phyloP scores from a whole-genome alignment of 768 basidiomycete genomes.

The Russula emetica region DNA sequence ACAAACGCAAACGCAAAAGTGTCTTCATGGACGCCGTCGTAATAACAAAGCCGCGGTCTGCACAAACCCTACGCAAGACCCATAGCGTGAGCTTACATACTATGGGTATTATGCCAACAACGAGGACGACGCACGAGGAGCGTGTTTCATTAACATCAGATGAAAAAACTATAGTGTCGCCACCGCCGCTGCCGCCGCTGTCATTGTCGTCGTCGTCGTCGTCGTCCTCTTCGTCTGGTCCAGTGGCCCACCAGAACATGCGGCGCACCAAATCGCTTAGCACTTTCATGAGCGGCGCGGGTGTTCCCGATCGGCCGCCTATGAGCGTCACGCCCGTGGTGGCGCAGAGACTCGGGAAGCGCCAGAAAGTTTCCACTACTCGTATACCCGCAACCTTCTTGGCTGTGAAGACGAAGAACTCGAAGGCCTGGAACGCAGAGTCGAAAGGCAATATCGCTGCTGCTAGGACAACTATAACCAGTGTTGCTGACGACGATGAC shows the following conservation, averaged over 20 bases:
- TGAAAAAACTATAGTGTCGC: neutral
- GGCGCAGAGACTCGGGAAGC: conserved; percentile 6
- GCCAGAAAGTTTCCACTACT: neutral
- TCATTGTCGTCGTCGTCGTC: neutral
- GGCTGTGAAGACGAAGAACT: neutral
- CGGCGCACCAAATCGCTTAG: conserved; percentile 21
- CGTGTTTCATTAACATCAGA: neutral
- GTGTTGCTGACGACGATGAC: neutral
- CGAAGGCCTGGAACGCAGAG: neutral
- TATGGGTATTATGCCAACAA: neutral
- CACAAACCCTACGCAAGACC: conserved; percentile 31
- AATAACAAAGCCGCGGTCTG: conserved; percentile 39
- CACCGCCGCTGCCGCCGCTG: neutral
- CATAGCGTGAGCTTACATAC: conserved; percentile 20
- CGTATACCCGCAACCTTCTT: too few relatives aligned
- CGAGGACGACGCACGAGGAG: neutral
- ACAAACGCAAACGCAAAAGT: conserved; percentile 45
- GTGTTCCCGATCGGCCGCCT: neutral
- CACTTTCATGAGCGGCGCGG: neutral
- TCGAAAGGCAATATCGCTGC: neutral
- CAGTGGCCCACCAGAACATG: conserved; percentile 20
- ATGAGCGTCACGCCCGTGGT: neutral
- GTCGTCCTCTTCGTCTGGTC: neutral
- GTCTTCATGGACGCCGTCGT: conserved; percentile 51
- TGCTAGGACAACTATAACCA: too few relatives aligned